Evolutionary conservation across 257 asterid genomes (phyloP), one percentile per base, ranked within the genome.

Genomic region (Ophiorrhiza pumila): DNA sequence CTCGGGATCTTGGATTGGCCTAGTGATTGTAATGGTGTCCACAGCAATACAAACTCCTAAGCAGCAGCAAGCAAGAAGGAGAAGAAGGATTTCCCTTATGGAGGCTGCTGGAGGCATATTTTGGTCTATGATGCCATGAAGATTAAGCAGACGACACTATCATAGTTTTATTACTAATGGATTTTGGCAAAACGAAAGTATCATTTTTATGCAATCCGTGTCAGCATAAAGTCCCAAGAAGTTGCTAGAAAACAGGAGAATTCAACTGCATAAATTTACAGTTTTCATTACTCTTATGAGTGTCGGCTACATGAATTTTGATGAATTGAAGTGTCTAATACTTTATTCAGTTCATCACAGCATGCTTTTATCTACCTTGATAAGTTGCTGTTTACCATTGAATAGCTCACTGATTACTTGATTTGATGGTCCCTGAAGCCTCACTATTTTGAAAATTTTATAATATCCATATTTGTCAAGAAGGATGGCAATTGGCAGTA

Each of bases 1-100:
- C 37, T 83, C 75, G 14, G 75, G 29, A 63, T 75, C 84, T 71
- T 42, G 49, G 17, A 80, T 60, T 13, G 78, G 77, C 45, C 53
- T 34, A 52, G 66, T 23, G 31, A 46, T 9, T 7, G 74, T 76
- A 55, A 80, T 56, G 62, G 56, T 62, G 68, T 76, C 76, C n/a
- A 29, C 50, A 42, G 73, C 58, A 5, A 27, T 35, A 65, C 70
- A 46, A 25, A 23, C 52, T 56, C 59, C 52, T 34, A 53, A 29
- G 50, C 55, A 63, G 25, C 18, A 37, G 55, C 47, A 69, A 59
- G 65, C 49, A 39, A 80, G 18, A 2, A 61, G 39, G 37, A 37
- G 32, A 25, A 42, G 39, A 66, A 50, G 17, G 29, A 39, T 15
- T 46, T 45, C 23, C 45, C 31, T 2, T 31, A 22, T 27, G 27